These are phyloP conservation scores for Macadamia tetraphylla DNA, from an alignment of 164 flowering plant genomes.

Conservation along the genomic window DNA sequence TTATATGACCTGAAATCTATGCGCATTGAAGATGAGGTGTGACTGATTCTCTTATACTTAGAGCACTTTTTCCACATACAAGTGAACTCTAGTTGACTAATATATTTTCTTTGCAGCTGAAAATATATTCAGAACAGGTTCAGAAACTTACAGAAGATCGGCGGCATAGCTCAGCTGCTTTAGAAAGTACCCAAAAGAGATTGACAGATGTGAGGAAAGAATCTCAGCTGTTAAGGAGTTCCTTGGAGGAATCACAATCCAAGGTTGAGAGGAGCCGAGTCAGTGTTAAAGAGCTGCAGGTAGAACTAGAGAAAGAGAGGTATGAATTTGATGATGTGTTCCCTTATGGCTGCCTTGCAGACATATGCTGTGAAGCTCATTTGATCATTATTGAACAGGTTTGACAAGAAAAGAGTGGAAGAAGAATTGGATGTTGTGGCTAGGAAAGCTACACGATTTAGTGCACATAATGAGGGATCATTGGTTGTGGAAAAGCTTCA, in stretches of 20 bases:
- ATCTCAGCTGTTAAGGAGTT: conserved; percentile 48
- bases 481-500: conserved; percentile 67
- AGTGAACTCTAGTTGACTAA: background rate
- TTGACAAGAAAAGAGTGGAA: conserved; percentile 65
- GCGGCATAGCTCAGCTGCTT: conserved; percentile 33
- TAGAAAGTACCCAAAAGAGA: conserved; percentile 53
- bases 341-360: background rate
- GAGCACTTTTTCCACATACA: no score
- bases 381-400: conserved; percentile 31
- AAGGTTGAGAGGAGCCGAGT: conserved; percentile 48
- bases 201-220: conserved; percentile 49
- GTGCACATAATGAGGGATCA: conserved; percentile 56
- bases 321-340: conserved; percentile 12
- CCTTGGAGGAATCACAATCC: conserved; percentile 48
- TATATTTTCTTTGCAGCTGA: conserved; percentile 36
- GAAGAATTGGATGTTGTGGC: conserved; percentile 66
- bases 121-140: conserved; percentile 54
- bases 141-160: conserved; percentile 66
- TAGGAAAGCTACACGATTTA: conserved; percentile 52
- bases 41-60: no score
- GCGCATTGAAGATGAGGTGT: conserved; percentile 82
- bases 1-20: conserved; percentile 45
- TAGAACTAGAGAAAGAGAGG: conserved; percentile 80
- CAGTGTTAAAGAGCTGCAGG: conserved; percentile 44
- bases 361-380: background rate